Evolutionary conservation across 495 filamentous ascomycete genomes (phyloP).

Genomic region (Aspergillus biplanus): DNA sequence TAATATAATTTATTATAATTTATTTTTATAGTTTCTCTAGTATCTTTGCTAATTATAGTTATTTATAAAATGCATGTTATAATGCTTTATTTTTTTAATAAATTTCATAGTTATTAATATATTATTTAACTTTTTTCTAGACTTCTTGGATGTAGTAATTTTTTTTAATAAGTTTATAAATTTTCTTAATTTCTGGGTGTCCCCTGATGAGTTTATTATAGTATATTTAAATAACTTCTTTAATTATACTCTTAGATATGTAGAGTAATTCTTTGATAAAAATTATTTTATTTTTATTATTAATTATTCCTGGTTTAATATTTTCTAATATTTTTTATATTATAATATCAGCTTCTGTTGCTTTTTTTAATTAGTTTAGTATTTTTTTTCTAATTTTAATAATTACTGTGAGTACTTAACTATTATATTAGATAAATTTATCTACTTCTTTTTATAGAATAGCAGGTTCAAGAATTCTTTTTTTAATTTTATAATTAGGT

Average conservation of each 20-base stretch:
- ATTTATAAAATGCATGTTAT: too few relatives aligned
- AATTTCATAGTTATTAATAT: background rate
- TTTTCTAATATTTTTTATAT: background rate
- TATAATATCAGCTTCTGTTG: background rate
- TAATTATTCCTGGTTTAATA: background rate
- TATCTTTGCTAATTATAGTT: too few relatives aligned
- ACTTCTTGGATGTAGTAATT: background rate
- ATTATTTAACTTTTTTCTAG: background rate
- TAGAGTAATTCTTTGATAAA: too few relatives aligned
- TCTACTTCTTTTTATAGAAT: background rate
- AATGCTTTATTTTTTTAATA: background rate
- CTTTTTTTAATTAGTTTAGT: background rate
- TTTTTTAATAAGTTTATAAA: background rate
- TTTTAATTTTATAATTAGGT: too few relatives aligned
- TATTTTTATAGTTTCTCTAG: background rate
- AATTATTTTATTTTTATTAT: too few relatives aligned
- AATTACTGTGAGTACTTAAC: constrained; percentile 1
- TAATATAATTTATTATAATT: background rate
- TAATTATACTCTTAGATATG: background rate
- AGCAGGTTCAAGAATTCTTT: background rate
- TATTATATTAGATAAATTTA: background rate
- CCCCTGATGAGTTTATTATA: background rate
- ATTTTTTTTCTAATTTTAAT: constrained; percentile 1
- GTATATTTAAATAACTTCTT: background rate
- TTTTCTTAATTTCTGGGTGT: too few relatives aligned